Evolutionary conservation across 768 basidiomycete species (phyloP).

Genomic region (Clitopilus hobsonii): DNA sequence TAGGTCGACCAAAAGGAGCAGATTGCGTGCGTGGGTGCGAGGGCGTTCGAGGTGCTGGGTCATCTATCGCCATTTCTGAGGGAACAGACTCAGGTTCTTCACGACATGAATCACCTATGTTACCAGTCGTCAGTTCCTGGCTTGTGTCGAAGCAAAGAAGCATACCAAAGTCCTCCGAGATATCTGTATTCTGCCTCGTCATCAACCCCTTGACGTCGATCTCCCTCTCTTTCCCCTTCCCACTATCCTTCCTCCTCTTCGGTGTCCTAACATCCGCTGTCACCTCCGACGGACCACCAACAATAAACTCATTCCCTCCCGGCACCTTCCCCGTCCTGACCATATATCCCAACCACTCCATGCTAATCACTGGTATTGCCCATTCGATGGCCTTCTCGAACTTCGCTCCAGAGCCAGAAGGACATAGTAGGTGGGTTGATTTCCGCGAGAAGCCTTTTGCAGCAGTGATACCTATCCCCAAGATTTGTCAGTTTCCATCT

Average conservation of each 20-base stretch:
- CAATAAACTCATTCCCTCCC: conserved; percentile 24
- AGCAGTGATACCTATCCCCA: conserved; percentile 43
- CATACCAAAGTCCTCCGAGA: too few relatives aligned
- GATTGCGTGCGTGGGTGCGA: not conserved
- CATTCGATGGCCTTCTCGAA: conserved; percentile 77
- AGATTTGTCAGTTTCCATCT: not conserved
- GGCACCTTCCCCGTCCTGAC: conserved; percentile 49
- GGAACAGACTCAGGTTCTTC: not conserved
- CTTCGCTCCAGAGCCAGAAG: conserved; percentile 64
- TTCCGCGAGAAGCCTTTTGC: conserved; percentile 57
- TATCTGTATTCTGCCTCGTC: too few relatives aligned
- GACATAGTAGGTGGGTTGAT: conserved; percentile 81
- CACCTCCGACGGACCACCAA: conserved; percentile 4
- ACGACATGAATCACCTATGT: too few relatives aligned
- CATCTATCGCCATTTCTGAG: not conserved
- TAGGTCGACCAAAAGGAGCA: conserved; percentile 11
- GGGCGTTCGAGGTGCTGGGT: not conserved
- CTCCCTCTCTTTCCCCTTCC: too few relatives aligned
- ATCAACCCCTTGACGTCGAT: too few relatives aligned
- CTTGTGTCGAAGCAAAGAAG: too few relatives aligned
- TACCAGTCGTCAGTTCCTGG: too few relatives aligned
- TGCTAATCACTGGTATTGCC: conserved; percentile 66
- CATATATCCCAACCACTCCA: conserved; percentile 66
- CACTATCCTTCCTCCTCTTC: too few relatives aligned
- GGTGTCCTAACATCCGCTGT: conserved; percentile 5